phyloP scores from a whole-genome alignment of 2,329 filamentous ascomycete species.

The Tolypocladium inflatum region DNA sequence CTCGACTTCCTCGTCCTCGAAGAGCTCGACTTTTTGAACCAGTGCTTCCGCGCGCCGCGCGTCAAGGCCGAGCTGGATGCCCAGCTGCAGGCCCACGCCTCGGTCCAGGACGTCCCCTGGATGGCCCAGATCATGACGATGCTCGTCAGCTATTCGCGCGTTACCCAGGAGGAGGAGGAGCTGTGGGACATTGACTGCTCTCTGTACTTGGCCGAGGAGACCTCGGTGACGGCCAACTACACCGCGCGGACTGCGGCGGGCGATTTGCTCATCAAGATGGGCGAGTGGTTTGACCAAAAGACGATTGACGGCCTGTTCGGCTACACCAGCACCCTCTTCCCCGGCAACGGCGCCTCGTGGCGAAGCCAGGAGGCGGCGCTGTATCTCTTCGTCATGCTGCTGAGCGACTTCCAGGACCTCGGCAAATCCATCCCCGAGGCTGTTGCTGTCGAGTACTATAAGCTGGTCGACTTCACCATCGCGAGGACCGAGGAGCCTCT shows the following conservation, averaged over 20 bases:
- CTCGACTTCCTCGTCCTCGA: conserved; percentile 89
- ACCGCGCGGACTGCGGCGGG: conserved; percentile 88
- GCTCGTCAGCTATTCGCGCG: conserved; percentile 75
- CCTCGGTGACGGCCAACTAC: conserved; percentile 90
- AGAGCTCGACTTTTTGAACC: conserved; percentile 89
- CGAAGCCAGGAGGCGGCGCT: conserved; percentile 68
- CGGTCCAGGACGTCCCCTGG: conserved; percentile 63
- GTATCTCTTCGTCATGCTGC: conserved; percentile 75
- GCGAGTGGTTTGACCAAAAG: conserved; percentile 73
- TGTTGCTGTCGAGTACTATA: conserved; percentile 64
- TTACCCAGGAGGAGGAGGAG: conserved; percentile 85
- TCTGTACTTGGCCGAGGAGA: conserved; percentile 89
- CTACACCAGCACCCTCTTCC: conserved; percentile 67
- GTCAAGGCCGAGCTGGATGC: conserved; percentile 83
- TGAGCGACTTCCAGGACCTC: conserved; percentile 75
- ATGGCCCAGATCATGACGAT: conserved; percentile 81
- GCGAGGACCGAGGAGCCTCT: conserved; percentile 61
- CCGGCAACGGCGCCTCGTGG: conserved; percentile 41
- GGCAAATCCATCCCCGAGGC: conserved; percentile 60
- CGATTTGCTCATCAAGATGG: conserved; percentile 84
- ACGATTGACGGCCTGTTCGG: conserved; percentile 71
- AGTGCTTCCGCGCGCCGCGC: conserved; percentile 77
- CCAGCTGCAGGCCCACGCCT: conserved; percentile 55
- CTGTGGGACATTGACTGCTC: conserved; percentile 97
- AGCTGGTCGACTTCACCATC: conserved; percentile 71